Evolutionary conservation across 768 basidiomycete genomes (phyloP).

Genomic region (Boletus sp.): DNA sequence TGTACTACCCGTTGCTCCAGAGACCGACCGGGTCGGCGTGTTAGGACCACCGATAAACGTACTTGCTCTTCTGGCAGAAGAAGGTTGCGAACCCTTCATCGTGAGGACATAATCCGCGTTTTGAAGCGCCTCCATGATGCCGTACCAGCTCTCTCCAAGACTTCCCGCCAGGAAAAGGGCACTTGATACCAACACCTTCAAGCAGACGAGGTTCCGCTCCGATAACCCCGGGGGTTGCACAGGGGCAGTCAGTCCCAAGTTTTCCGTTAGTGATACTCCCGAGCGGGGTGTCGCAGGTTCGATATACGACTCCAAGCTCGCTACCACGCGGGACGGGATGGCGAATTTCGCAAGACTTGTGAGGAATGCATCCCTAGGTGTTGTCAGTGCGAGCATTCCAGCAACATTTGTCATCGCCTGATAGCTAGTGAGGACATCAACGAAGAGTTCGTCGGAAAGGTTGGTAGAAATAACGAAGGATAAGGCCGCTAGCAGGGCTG

Average conservation of each 20-base stretch:
- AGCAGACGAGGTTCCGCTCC: slow-evolving; percentile 86
- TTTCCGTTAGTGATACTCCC: slow-evolving; percentile 59
- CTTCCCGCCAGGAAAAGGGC: slow-evolving; percentile 81
- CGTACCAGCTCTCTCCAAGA: slow-evolving; percentile 90
- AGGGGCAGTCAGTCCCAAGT: slow-evolving; percentile 56
- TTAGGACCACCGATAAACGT: slow-evolving; percentile 33
- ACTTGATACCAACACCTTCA: slow-evolving; percentile 77
- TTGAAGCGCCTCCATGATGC: slow-evolving; percentile 86
- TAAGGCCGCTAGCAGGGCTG: slow-evolving; percentile 84
- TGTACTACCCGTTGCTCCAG: slow-evolving; percentile 25
- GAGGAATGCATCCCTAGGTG: slow-evolving; percentile 92
- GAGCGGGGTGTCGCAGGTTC: slow-evolving; percentile 63
- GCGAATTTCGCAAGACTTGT: slow-evolving; percentile 87
- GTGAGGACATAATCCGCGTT: slow-evolving; percentile 92
- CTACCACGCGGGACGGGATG: slow-evolving; percentile 87
- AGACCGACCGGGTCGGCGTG: slow-evolving; percentile 39
- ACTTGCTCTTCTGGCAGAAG: slow-evolving; percentile 34
- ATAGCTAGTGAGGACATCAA: slow-evolving; percentile 77
- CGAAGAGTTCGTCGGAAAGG: slow-evolving; percentile 89
- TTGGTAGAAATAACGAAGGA: slow-evolving; percentile 90
- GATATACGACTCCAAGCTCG: slow-evolving; percentile 64
- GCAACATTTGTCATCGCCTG: slow-evolving; percentile 85
- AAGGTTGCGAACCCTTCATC: slow-evolving; percentile 46
- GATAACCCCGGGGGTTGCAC: slow-evolving; percentile 71
- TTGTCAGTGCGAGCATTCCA: slow-evolving; percentile 82